Percentiles rank a stretch among this genome's conserved stretches.
Conservation (phyloP, 805 yeast species). For the Zygosaccharomyces kombuchaensis region DNA sequence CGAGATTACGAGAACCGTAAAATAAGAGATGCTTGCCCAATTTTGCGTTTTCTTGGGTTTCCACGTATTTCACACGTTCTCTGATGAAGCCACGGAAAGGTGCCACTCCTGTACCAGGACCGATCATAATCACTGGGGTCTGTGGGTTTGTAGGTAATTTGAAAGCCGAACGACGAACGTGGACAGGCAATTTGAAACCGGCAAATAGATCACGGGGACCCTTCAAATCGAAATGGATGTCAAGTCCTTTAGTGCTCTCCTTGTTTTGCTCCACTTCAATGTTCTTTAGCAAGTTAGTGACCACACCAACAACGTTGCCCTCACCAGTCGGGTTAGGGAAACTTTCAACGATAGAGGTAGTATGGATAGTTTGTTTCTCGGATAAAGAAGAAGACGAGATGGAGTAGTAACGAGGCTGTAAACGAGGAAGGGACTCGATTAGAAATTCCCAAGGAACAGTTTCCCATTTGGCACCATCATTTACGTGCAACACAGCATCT, state of each 20-base stretch:
- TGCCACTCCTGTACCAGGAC: conserved; percentile 99
- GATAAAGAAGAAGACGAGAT: conserved; percentile 83
- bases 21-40: conserved; percentile 75
- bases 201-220: conserved; percentile 70
- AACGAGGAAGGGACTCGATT: conserved; percentile 71
- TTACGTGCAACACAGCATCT: conserved; percentile 60
- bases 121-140: conserved; percentile 85
- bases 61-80: conserved; percentile 65
- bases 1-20: conserved; percentile 83
- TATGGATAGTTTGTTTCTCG: conserved; percentile 69
- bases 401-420: conserved; percentile 94
- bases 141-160: conserved; percentile 83
- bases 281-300: conserved; percentile 81
- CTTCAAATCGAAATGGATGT: conserved; percentile 61
- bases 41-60: conserved; percentile 38
- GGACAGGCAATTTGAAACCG: conserved; percentile 70
- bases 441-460: conserved; percentile 79
- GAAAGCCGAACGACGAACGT: conserved; percentile 91
- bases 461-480: conserved; percentile 66
- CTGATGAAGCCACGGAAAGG: conserved; percentile 94
- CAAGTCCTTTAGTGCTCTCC: conserved; percentile 29
- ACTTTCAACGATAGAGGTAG: conserved; percentile 91
- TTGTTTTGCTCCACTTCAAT: conserved; percentile 59
- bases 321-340: conserved; percentile 32
- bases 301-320: conserved; percentile 59